These are phyloP conservation scores for Beauveria sp. DNA, from an alignment of 2,329 filamentous ascomycete genomes.

Conservation along the genomic window DNA sequence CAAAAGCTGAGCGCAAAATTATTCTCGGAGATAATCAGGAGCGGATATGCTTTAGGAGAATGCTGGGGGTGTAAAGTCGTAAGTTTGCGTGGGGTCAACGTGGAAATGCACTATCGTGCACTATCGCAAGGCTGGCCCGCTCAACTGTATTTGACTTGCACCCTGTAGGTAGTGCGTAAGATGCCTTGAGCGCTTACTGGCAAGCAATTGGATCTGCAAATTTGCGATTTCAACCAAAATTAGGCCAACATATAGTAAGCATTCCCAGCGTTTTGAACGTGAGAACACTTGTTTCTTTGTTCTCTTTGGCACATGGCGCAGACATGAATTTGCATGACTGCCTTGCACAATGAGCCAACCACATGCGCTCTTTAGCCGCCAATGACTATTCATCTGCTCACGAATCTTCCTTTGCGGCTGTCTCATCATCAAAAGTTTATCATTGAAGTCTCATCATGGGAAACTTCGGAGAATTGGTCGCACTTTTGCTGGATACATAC, in stretches of 20 bases:
- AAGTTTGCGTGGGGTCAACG: background rate
- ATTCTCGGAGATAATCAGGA: background rate
- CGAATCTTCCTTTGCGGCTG: background rate
- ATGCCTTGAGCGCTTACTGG: background rate
- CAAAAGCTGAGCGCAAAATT: background rate
- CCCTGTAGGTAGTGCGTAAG: too few relatives aligned
- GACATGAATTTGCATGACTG: background rate
- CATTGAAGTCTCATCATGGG: slow-evolving; percentile 22
- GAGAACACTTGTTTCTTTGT: background rate
- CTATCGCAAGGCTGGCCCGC: background rate
- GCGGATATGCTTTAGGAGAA: background rate
- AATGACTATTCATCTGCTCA: background rate
- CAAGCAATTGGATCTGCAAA: background rate
- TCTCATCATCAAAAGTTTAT: background rate
- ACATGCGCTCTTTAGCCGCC: background rate
- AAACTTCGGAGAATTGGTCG: slow-evolving; percentile 36
- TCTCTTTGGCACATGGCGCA: too few relatives aligned
- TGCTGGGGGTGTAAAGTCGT: background rate
- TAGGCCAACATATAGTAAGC: background rate
- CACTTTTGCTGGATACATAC: slow-evolving; percentile 40
- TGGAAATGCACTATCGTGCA: background rate
- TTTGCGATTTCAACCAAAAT: background rate
- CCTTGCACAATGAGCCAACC: background rate
- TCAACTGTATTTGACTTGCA: background rate
- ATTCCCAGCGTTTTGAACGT: background rate